phyloP scores from a whole-genome alignment of 2,329 filamentous ascomycete species.

The Botrytis tulipae region DNA sequence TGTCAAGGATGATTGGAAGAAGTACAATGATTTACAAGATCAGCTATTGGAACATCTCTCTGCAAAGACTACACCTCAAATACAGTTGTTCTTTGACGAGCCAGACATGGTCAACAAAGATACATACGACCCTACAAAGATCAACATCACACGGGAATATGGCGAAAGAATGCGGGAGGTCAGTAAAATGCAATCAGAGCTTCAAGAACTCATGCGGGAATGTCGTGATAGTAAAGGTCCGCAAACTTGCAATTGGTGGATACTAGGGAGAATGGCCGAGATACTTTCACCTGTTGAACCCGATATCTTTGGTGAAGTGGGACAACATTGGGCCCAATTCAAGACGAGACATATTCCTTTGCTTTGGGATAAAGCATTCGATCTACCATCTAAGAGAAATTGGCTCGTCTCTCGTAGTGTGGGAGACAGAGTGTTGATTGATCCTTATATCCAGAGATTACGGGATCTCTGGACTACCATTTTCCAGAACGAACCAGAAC shows the following conservation, averaged over 20 bases:
- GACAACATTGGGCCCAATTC: conserved; percentile 7
- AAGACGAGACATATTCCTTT: conserved; percentile 5
- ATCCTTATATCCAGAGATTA: neutral
- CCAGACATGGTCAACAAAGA: conserved; percentile 17
- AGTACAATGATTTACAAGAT: conserved; percentile 10
- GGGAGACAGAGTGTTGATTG: neutral
- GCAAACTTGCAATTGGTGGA: conserved; percentile 1
- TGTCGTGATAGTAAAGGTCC: neutral
- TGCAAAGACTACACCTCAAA: neutral
- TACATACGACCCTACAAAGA: conserved; percentile 9
- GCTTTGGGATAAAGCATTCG: conserved; percentile 9
- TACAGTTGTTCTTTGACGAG: conserved; percentile 9
- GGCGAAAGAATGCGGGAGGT: conserved; percentile 3
- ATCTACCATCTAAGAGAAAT: neutral
- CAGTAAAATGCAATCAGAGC: neutral
- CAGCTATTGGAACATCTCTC: conserved; percentile 14
- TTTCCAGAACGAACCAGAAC: neutral
- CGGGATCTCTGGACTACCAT: neutral
- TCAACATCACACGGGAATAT: conserved; percentile 8
- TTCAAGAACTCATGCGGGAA: neutral
- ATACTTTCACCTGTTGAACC: conserved; percentile 12
- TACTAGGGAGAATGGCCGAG: conserved; percentile 12
- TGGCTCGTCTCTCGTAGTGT: neutral
- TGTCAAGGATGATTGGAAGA: conserved; percentile 16
- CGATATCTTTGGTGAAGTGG: conserved; percentile 9